phyloP scores from a whole-genome alignment of 1,139 yeast species.

The Sugiyamaella sp. region DNA sequence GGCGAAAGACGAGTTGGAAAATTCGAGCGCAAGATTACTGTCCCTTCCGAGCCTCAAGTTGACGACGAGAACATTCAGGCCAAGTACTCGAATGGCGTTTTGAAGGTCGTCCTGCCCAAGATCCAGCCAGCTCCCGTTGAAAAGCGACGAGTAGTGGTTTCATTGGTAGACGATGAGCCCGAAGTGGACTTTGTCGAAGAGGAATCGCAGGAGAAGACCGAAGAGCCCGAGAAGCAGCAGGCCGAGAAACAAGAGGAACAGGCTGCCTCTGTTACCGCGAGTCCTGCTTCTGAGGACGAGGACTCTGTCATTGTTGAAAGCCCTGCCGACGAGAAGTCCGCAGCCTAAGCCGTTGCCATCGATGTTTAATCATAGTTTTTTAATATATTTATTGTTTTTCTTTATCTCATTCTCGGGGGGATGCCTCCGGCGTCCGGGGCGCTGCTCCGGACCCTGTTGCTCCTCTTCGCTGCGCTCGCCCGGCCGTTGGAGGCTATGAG shows the following conservation, averaged over 20 bases:
- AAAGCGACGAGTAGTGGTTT: slow-evolving; percentile 27
- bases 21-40: slow-evolving; percentile 56
- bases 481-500: too few species aligned
- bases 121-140: slow-evolving; percentile 26
- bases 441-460: too few species aligned
- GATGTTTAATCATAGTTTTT: background rate
- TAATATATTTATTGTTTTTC: too few species aligned
- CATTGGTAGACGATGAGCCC: slow-evolving; percentile 25
- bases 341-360: background rate
- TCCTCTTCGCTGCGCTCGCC: too few species aligned
- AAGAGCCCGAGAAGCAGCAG: background rate
- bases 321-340: slow-evolving; percentile 12
- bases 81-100: slow-evolving; percentile 53
- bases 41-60: slow-evolving; percentile 55
- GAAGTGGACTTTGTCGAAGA: slow-evolving; percentile 16
- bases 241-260: background rate
- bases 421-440: too few species aligned
- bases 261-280: background rate
- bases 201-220: slow-evolving; percentile 4
- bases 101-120: slow-evolving; percentile 56
- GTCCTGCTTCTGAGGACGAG: slow-evolving; percentile 10
- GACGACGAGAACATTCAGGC: slow-evolving; percentile 57
- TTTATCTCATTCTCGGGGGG: too few species aligned
- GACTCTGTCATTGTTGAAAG: slow-evolving; percentile 23
- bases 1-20: slow-evolving; percentile 43